These are phyloP conservation scores for Miscanthus sacchariflorus DNA, from an alignment of 202 grass and related monocot genomes.

Conservation along the genomic window DNA sequence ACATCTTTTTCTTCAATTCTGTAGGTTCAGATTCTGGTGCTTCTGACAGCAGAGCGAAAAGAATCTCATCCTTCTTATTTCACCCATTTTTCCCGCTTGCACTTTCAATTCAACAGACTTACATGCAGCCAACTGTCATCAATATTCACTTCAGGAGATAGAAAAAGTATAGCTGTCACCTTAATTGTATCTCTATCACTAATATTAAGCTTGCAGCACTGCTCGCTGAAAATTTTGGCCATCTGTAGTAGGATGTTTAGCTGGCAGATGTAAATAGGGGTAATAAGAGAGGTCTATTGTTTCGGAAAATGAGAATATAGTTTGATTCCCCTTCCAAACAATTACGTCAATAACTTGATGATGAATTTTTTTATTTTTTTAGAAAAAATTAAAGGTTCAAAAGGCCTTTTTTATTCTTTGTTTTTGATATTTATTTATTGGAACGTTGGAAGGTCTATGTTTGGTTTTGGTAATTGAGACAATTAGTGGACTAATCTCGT, in stretches of 20 bases:
- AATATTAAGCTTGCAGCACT: slow-evolving; percentile 3
- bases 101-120: slow-evolving; percentile 93
- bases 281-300: too few species aligned
- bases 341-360: too few species aligned
- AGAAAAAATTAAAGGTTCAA: too few species aligned
- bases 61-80: slow-evolving; percentile 81
- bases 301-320: too few species aligned
- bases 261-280: background rate
- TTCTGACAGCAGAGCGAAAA: slow-evolving; percentile 68
- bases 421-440: too few species aligned
- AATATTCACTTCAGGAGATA: slow-evolving; percentile 94
- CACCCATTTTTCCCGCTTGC: slow-evolving; percentile 87
- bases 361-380: too few species aligned
- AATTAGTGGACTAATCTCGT: too few species aligned
- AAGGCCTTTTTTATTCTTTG: too few species aligned
- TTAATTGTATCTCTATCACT: slow-evolving; percentile 44
- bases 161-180: slow-evolving; percentile 29
- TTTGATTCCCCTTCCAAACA: too few species aligned
- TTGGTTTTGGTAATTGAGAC: too few species aligned
- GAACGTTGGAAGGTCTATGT: too few species aligned
- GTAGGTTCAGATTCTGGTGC: slow-evolving; percentile 70
- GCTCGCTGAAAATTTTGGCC: slow-evolving; percentile 42
- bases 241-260: background rate
- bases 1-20: background rate
- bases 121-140: slow-evolving; percentile 88